A percentile compares a stretch with the other conserved stretches of the same genome.
Evolutionary conservation across 2,329 filamentous ascomycete genomes (phyloP).

Genomic region (Fusarium sp.): DNA sequence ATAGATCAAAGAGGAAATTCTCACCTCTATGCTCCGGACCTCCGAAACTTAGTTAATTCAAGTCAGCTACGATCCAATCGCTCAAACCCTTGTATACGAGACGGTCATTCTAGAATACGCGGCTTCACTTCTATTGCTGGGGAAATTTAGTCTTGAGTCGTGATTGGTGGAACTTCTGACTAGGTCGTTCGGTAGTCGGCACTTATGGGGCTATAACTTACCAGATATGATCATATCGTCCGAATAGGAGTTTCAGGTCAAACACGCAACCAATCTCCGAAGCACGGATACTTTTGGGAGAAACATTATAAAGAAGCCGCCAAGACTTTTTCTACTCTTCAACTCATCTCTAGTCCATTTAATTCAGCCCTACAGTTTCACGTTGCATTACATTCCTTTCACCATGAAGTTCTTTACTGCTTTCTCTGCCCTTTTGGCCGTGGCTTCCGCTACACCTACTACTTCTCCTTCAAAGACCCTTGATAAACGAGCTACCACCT

Average conservation of each 20-base stretch:
- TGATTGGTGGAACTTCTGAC: constrained; percentile 20
- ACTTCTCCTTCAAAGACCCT: constrained; percentile 34
- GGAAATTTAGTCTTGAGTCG: background rate
- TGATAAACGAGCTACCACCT: constrained; percentile 46
- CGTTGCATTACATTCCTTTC: background rate
- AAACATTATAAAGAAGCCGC: constrained; percentile 5
- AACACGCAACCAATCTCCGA: constrained; percentile 1
- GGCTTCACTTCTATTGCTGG: constrained; percentile 20
- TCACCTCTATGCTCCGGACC: background rate
- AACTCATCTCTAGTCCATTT: background rate
- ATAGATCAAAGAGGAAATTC: background rate
- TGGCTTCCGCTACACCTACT: constrained; percentile 42
- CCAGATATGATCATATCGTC: constrained; percentile 12
- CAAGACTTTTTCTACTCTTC: background rate
- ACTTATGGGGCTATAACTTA: constrained; percentile 15
- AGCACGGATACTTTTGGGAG: background rate
- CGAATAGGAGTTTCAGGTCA: constrained; percentile 23
- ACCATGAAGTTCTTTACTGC: constrained; percentile 38
- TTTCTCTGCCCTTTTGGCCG: constrained; percentile 41
- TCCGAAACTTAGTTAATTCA: background rate
- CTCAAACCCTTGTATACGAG: background rate
- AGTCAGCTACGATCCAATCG: background rate
- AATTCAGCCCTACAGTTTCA: background rate
- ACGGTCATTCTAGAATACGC: constrained; percentile 3
- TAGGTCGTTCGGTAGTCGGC: constrained; percentile 20